Base-by-base conservation (phyloP, 1,284 basidiomycete species). In the Pterulicium gracile region DNA sequence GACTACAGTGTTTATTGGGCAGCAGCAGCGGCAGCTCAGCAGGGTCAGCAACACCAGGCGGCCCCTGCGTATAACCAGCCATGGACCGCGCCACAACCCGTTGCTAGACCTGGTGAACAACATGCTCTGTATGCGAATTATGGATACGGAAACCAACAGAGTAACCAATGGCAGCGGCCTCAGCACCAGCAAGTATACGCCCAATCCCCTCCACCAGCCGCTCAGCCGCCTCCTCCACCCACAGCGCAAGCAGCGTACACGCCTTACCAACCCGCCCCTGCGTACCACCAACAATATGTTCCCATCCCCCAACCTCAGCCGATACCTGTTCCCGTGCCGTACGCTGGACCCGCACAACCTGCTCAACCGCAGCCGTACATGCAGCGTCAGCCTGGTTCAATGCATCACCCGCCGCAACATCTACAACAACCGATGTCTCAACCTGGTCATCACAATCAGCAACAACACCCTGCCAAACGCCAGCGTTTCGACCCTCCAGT, bases 51-150 rank as follows among this genome's bases (percentile, higher is more conserved):
- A 20, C 67, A 71, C 22, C 62, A 61, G 19, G 70, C 68, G 50
- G 66, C 64, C 15, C 66, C 66, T 17, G 64, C 71, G 44, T 83
- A 80, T 55, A 75, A 69, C 50, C 70, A 78, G 4, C 80, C 83
- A 62, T 86, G 82, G 79, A 69, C 66, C 44, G 63, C 73, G 39
- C 70, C 75, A 2, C 80, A 77, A 54, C 63, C 75, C 23, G 67
- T 77, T 19, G 66, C 74, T 45, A 69, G 81, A 46, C 81, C 81
- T 35, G 69, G 78, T 17, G 77, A 86, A 54, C 84, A 88, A 57
- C 81, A 78, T 56, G 80, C 84, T 20, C 57, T 89, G 24, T 89
- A 88, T 55, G 86, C 86, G 1, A 89, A 89, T 58, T 89, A 89
- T 56, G 86, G 86, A 21, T 89, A 89, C 58, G 84, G 86, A 2